Percentiles rank a stretch among this genome's conserved stretches.
These are phyloP conservation scores for Calonectria honghensis DNA, from an alignment of 2,329 filamentous ascomycete species.

Conservation along the genomic window DNA sequence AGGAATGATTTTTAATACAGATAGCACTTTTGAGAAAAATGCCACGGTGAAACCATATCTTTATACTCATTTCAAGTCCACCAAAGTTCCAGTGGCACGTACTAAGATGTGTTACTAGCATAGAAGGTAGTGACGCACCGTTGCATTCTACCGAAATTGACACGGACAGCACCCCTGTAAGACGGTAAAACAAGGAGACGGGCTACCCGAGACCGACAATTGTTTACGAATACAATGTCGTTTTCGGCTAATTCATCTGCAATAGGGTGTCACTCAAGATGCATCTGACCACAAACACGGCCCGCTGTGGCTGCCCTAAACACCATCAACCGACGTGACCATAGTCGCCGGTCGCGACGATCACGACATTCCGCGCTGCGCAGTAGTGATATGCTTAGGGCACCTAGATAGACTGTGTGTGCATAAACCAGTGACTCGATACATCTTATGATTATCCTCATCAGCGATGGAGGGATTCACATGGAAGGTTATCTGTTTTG, in stretches of 20 bases:
- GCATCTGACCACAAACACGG: neutral
- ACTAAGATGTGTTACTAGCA: neutral
- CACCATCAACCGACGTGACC: no score
- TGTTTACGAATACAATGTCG: neutral
- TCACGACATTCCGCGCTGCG: no score
- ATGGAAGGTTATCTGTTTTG: no score
- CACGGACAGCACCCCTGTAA: neutral
- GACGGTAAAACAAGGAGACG: neutral
- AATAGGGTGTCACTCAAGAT: neutral
- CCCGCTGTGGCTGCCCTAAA: neutral
- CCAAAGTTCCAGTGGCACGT: neutral
- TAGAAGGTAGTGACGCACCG: neutral
- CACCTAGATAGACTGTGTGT: no score
- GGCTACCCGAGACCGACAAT: neutral
- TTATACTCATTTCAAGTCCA: neutral
- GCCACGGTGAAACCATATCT: accelerated
- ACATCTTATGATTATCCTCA: no score
- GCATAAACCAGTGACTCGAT: no score
- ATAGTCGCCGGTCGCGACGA: no score
- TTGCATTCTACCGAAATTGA: neutral
- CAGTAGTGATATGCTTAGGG: no score
- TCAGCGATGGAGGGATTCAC: no score
- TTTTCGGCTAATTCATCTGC: neutral
- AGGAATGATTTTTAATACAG: no score
- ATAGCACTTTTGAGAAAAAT: no score